Conservation (phyloP, 495 filamentous ascomycete genomes). For the Oidiodendron maius region DNA sequence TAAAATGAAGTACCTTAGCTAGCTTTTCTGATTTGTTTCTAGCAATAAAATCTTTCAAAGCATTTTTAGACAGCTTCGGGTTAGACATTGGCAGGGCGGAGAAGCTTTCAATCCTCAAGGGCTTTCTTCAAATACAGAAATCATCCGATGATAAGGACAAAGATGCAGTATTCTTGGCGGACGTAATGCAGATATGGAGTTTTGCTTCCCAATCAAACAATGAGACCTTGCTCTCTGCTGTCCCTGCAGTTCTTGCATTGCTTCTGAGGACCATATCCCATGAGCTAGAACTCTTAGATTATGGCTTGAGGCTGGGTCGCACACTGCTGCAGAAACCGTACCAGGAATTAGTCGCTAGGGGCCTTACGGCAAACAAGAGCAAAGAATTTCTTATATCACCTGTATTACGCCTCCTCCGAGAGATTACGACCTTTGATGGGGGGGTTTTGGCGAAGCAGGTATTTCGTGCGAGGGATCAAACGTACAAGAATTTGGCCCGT, state of each 20-base stretch:
- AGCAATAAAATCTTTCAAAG: conserved; percentile 74
- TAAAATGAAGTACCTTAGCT: neutral
- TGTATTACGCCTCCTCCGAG: conserved; percentile 70
- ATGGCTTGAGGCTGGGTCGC: conserved; percentile 66
- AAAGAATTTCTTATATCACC: conserved; percentile 85
- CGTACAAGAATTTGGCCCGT: conserved; percentile 64
- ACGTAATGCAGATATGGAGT: conserved; percentile 75
- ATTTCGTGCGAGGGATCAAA: conserved; percentile 62
- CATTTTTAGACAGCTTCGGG: conserved; percentile 61
- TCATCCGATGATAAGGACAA: conserved; percentile 46
- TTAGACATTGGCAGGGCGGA: conserved; percentile 44
- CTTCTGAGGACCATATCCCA: conserved; percentile 68
- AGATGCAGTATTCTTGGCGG: conserved; percentile 55
- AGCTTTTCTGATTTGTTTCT: conserved; percentile 12
- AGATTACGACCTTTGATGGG: conserved; percentile 75
- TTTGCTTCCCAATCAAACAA: conserved; percentile 66
- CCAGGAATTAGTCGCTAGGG: conserved; percentile 63
- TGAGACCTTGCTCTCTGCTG: conserved; percentile 66
- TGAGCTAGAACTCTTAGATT: conserved; percentile 61
- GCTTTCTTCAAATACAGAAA: conserved; percentile 66
- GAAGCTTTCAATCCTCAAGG: conserved; percentile 57
- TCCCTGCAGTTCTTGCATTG: conserved; percentile 69
- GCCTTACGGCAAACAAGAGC: conserved; percentile 61
- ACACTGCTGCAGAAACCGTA: conserved; percentile 68
- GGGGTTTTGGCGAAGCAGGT: conserved; percentile 65